A percentile compares a stretch with the other conserved stretches of the same genome.
Conservation (phyloP, 495 filamentous ascomycete species). For the Aspergillus funiculosus region DNA sequence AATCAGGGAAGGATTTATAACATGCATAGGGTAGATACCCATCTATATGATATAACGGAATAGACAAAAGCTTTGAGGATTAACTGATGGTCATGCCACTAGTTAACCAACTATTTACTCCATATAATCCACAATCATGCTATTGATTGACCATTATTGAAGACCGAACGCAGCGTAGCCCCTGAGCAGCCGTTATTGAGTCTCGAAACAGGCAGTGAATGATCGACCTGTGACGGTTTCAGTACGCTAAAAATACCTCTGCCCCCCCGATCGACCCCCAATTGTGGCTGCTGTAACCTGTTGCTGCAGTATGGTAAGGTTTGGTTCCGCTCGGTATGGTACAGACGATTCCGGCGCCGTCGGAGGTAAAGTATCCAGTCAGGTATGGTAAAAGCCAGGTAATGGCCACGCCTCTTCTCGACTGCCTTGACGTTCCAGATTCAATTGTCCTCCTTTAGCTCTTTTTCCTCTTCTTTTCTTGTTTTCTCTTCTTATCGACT, state of each 20-base stretch:
- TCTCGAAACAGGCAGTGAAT: conserved; percentile 7
- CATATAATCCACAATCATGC: conserved; percentile 3
- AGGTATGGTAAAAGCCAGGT: no score
- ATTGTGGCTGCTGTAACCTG: background rate
- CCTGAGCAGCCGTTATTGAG: conserved; percentile 7
- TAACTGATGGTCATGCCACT: no score
- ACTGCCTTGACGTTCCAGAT: conserved; percentile 3
- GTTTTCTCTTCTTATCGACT: background rate
- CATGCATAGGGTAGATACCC: no score
- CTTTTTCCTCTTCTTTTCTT: background rate
- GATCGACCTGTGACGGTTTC: background rate
- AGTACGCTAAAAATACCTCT: conserved; percentile 6
- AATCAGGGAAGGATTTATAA: no score
- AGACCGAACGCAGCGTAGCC: no score
- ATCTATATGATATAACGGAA: no score
- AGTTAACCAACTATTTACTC: no score
- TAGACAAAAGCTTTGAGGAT: no score
- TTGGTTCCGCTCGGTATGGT: background rate
- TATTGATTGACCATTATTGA: no score
- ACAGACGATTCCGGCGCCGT: no score
- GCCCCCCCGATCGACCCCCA: background rate
- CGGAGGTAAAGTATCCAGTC: no score
- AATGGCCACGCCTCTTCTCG: conserved; percentile 23
- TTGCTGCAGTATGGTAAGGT: background rate
- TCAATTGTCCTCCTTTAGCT: background rate